Conservation (phyloP, 2,329 filamentous ascomycete species). For the Trichophyton simii region DNA sequence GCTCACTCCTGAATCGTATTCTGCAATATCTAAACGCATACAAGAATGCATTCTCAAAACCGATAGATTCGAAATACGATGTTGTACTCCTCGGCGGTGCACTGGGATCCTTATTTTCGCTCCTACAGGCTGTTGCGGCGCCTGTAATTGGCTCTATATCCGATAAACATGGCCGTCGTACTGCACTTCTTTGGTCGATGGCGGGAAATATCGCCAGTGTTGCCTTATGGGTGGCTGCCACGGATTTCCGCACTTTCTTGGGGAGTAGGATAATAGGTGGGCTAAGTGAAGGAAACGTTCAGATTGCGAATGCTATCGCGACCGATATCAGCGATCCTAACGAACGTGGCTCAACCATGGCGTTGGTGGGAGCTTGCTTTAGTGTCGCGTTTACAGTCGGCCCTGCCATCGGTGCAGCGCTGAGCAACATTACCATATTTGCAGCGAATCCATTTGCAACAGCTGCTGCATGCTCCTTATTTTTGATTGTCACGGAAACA, state of each 20-base stretch:
- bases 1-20: slow-evolving; percentile 64
- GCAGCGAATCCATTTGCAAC: slow-evolving; percentile 87
- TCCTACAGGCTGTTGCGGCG: slow-evolving; percentile 84
- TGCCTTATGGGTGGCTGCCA: slow-evolving; percentile 82
- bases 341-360: slow-evolving; percentile 83
- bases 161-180: slow-evolving; percentile 76
- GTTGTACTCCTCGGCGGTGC: slow-evolving; percentile 91
- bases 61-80: slow-evolving; percentile 93
- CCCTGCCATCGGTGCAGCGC: slow-evolving; percentile 75
- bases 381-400: slow-evolving; percentile 96
- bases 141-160: slow-evolving; percentile 82
- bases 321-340: slow-evolving; percentile 85
- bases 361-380: slow-evolving; percentile 90
- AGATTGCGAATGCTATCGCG: slow-evolving; percentile 89
- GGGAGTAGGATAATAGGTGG: slow-evolving; percentile 88
- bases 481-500: slow-evolving; percentile 76
- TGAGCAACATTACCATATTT: slow-evolving; percentile 65
- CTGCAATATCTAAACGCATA: slow-evolving; percentile 80
- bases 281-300: slow-evolving; percentile 90
- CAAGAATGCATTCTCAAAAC: slow-evolving; percentile 81
- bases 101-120: slow-evolving; percentile 81
- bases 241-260: slow-evolving; percentile 90
- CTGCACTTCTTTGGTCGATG: slow-evolving; percentile 84
- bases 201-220: slow-evolving; percentile 84
- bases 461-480: slow-evolving; percentile 75